These are phyloP conservation scores for Cryptococcus amylolentus DNA, from an alignment of 1,284 basidiomycete species.

Conservation along the genomic window DNA sequence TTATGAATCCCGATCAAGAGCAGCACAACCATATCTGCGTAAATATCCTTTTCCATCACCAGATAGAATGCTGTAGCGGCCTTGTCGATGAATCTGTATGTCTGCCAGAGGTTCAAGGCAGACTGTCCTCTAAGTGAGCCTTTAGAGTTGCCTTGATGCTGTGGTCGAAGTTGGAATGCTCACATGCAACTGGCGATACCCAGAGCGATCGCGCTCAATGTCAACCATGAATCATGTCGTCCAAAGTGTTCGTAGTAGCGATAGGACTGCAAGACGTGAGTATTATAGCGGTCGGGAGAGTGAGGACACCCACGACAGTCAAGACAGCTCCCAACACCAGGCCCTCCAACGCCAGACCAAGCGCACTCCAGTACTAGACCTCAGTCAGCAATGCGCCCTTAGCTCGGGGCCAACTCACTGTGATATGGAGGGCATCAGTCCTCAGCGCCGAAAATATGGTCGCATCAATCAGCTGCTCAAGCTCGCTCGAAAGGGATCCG, in stretches of 20 bases:
- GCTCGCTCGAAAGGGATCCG: background rate
- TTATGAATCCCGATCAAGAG: conserved; percentile 8
- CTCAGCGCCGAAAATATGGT: conserved; percentile 9
- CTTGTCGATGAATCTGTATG: conserved; percentile 13
- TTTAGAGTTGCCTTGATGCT: background rate
- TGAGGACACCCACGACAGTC: conserved; percentile 2
- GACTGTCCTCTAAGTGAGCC: conserved; percentile 6
- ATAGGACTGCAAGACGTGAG: conserved; percentile 1
- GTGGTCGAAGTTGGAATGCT: background rate
- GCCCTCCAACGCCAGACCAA: conserved; percentile 7
- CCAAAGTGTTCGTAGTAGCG: conserved; percentile 11
- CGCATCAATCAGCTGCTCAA: conserved; percentile 3
- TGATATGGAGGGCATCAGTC: conserved; percentile 3
- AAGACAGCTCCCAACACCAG: conserved; percentile 11
- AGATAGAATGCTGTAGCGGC: conserved; percentile 7
- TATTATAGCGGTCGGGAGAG: background rate
- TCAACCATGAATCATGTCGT: conserved; percentile 2
- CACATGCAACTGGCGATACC: conserved; percentile 6
- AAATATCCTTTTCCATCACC: conserved; percentile 10
- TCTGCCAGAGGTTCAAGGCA: conserved; percentile 14
- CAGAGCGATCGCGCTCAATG: conserved; percentile 5
- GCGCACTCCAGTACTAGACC: conserved; percentile 10
- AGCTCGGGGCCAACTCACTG: background rate
- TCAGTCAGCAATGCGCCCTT: too few relatives aligned
- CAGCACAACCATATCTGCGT: conserved; percentile 13